Evolutionary conservation across 2,329 filamentous ascomycete genomes (phyloP).

Genomic region (Sordariomycetes sp.): DNA sequence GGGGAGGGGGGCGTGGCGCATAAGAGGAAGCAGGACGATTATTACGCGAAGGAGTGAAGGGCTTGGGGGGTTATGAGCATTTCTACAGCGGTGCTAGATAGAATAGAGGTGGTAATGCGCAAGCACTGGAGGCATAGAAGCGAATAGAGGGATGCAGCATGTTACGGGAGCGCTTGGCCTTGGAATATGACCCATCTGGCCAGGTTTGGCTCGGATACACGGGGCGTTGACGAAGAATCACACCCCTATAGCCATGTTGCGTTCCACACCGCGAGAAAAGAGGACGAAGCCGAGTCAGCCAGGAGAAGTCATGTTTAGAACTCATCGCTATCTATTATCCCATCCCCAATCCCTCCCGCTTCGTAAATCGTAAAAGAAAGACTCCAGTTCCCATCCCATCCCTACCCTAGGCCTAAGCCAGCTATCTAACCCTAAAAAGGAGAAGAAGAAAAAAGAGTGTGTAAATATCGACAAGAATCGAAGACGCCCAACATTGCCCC

Average conservation of each 20-base stretch:
- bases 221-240: too few species aligned
- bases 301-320: too few species aligned
- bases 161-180: too few species aligned
- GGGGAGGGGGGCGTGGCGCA: slow-evolving; percentile 19
- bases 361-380: neutral
- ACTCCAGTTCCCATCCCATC: neutral
- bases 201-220: too few species aligned
- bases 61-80: slow-evolving; percentile 8
- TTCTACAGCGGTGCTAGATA: neutral
- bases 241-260: too few species aligned
- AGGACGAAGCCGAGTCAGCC: too few species aligned
- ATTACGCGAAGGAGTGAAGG: slow-evolving; percentile 18
- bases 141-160: too few species aligned
- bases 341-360: neutral
- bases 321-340: neutral
- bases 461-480: neutral
- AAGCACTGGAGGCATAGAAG: neutral
- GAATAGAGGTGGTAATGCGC: neutral
- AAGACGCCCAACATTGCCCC: neutral
- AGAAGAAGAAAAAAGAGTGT: neutral
- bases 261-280: too few species aligned
- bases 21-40: slow-evolving; percentile 33
- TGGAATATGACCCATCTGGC: too few species aligned
- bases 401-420: neutral
- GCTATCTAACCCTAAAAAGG: neutral